Percentiles rank a stretch among this genome's conserved stretches.
Conservation (phyloP, 208 protist genomes). For the Zelonia costaricensis region DNA sequence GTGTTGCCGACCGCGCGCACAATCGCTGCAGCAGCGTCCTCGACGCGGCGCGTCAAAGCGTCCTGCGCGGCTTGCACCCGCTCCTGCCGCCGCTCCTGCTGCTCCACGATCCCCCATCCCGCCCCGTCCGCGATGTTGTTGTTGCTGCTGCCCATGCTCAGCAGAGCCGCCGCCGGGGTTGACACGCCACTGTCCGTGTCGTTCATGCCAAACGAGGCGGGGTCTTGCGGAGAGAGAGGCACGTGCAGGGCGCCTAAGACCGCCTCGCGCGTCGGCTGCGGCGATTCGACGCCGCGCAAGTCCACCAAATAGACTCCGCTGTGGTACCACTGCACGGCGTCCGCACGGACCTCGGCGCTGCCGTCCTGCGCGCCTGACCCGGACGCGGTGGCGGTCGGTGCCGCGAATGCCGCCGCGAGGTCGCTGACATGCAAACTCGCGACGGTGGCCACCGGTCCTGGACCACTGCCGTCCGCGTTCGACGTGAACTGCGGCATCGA, state of each 20-base stretch:
- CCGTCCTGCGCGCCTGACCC: not conserved
- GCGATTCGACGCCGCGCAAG: constrained; percentile 19
- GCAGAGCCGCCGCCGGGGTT: not conserved
- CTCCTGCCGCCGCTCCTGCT: constrained; percentile 25
- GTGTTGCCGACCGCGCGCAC: constrained; percentile 39
- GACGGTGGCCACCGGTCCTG: constrained; percentile 1
- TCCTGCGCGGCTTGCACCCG: constrained; percentile 21
- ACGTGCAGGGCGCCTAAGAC: constrained; percentile 54
- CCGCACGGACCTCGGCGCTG: not conserved
- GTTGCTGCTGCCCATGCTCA: not conserved
- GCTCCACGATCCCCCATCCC: constrained; percentile 27
- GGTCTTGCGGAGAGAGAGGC: too few relatives aligned
- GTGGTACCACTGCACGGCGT: constrained; percentile 22
- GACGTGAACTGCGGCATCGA: not conserved
- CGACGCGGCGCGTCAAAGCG: constrained; percentile 30
- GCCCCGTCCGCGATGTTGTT: constrained; percentile 2
- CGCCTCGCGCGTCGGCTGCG: constrained; percentile 12
- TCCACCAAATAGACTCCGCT: constrained; percentile 64
- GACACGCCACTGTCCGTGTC: not conserved
- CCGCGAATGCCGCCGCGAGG: constrained; percentile 8
- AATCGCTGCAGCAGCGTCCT: constrained; percentile 50
- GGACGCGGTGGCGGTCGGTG: not conserved
- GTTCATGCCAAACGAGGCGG: too few relatives aligned
- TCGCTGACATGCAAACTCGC: constrained; percentile 25
- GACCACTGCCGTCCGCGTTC: not conserved